Conservation (phyloP, 768 basidiomycete genomes). For the Fomitopsis pulvina region DNA sequence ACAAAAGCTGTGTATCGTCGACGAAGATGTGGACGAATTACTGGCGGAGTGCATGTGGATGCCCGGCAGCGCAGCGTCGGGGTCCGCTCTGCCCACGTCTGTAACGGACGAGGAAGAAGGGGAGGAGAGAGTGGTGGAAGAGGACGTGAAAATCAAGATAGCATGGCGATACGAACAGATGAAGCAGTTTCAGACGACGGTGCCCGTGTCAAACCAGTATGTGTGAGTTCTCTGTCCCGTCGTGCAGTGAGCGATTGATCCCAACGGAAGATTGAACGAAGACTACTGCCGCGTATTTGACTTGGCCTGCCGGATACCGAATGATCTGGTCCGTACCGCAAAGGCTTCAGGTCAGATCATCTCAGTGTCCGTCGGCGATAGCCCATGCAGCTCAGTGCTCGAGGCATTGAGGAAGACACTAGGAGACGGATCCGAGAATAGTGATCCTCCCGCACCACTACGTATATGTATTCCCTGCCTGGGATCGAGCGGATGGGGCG, state of each 20-base stretch:
- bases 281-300: conserved; percentile 71
- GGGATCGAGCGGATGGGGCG: conserved; percentile 68
- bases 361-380: conserved; percentile 18
- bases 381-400: not conserved
- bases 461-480: conserved; percentile 59
- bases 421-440: not conserved
- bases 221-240: conserved; percentile 29
- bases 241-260: conserved; percentile 7
- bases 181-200: conserved; percentile 88
- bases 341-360: conserved; percentile 32
- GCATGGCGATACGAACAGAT: conserved; percentile 97
- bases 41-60: conserved; percentile 80
- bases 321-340: conserved; percentile 40
- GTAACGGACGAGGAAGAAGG: conserved; percentile 35
- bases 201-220: conserved; percentile 42
- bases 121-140: conserved; percentile 25
- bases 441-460: conserved; percentile 25
- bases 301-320: conserved; percentile 56
- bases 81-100: conserved; percentile 16
- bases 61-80: conserved; percentile 26
- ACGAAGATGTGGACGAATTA: conserved; percentile 49
- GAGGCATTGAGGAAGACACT: not conserved
- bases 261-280: conserved; percentile 38
- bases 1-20: conserved; percentile 66
- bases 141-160: conserved; percentile 74